Evolutionary conservation across 768 basidiomycete species (phyloP).

Genomic region (Cystobasidium ongulense): DNA sequence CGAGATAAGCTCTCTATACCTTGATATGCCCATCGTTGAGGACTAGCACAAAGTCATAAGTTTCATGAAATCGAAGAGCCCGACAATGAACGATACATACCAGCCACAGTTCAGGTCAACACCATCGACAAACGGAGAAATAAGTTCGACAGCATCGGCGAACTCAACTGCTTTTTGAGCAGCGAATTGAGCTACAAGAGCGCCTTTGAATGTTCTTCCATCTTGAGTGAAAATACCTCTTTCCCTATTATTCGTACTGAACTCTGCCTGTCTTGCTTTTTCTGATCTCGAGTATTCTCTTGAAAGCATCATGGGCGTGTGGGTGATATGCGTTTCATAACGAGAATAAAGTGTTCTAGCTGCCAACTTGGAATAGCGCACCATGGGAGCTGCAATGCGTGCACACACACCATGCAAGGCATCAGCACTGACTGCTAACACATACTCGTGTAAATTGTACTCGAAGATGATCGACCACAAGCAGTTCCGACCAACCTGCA

Average conservation of each 20-base stretch:
- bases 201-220: constrained; percentile 44
- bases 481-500: not conserved
- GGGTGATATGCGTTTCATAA: constrained; percentile 50
- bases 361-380: constrained; percentile 49
- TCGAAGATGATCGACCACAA: not conserved
- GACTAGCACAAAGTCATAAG: not conserved
- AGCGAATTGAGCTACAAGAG: constrained; percentile 50
- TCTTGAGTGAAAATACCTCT: constrained; percentile 46
- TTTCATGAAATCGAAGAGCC: not conserved
- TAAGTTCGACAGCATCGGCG: constrained; percentile 50
- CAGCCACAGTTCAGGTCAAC: constrained; percentile 50
- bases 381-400: not conserved
- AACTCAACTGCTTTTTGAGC: constrained; percentile 47
- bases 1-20: not conserved
- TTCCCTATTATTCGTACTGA: constrained; percentile 46
- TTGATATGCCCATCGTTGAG: constrained; percentile 27
- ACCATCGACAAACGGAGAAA: constrained; percentile 49
- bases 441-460: too few relatives aligned
- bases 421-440: too few relatives aligned
- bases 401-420: too few relatives aligned
- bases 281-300: constrained; percentile 50
- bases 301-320: constrained; percentile 48
- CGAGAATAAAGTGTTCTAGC: constrained; percentile 49
- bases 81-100: too few relatives aligned
- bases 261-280: constrained; percentile 48